These are phyloP conservation scores for Anthoceros angustus DNA, from an alignment of 225 moss, liverwort and hornwort species.

Conservation along the genomic window DNA sequence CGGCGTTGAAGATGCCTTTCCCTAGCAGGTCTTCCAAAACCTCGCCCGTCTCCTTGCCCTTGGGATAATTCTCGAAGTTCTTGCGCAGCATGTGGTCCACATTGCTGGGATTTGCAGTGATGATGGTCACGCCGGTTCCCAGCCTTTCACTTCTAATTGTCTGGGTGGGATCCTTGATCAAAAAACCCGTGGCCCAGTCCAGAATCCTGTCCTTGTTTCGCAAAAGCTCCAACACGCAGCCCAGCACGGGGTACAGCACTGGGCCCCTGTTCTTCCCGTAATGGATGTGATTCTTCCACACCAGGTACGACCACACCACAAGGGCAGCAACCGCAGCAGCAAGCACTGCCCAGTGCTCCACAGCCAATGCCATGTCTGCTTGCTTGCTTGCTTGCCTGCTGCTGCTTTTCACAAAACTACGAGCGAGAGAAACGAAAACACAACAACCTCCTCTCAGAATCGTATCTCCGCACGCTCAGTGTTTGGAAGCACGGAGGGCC, in stretches of 20 bases:
- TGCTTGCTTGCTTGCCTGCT: too few relatives aligned
- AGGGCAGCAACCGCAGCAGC: neutral
- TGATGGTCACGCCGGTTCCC: neutral
- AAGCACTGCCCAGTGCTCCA: neutral
- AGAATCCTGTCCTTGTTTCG: neutral
- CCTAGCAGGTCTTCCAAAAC: constrained; percentile 11
- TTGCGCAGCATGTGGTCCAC: constrained; percentile 23
- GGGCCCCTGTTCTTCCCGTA: constrained; percentile 17
- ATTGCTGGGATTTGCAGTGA: constrained; percentile 13
- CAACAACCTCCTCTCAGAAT: too few relatives aligned
- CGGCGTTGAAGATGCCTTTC: constrained; percentile 17
- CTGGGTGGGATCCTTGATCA: neutral
- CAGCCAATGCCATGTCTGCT: neutral
- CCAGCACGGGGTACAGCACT: constrained; percentile 14
- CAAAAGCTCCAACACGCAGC: constrained; percentile 4
- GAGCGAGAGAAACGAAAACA: too few relatives aligned
- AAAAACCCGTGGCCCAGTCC: constrained; percentile 5
- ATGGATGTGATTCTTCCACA: constrained; percentile 14
- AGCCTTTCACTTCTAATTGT: constrained; percentile 5
- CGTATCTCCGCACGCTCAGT: too few relatives aligned
- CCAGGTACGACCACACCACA: neutral
- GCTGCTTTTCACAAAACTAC: too few relatives aligned
- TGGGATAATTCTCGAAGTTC: constrained; percentile 24
- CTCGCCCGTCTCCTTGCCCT: constrained; percentile 6
- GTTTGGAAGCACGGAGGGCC: too few relatives aligned